Conservation (phyloP, 2,329 filamentous ascomycete species). For the Didymella lethalis region DNA sequence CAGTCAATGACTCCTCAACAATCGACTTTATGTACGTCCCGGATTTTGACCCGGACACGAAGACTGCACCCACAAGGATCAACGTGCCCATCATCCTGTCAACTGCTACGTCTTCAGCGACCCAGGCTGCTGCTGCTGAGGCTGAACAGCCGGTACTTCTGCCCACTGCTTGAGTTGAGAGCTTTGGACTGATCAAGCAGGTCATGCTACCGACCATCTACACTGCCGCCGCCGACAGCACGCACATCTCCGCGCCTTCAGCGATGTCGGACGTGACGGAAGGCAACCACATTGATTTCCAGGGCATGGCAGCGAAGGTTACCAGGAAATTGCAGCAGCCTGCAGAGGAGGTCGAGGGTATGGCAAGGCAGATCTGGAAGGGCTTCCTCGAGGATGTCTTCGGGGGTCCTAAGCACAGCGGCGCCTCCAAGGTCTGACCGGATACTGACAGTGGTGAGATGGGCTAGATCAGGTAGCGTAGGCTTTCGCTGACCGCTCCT, state of each 20-base stretch:
- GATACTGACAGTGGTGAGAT: neutral
- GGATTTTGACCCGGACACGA: conserved; percentile 55
- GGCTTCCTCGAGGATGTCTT: conserved; percentile 61
- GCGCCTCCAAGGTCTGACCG: conserved; percentile 33
- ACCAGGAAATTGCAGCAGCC: conserved; percentile 41
- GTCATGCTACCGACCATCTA: conserved; percentile 66
- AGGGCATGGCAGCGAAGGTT: conserved; percentile 63
- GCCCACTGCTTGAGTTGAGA: conserved; percentile 19
- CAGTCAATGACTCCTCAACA: conserved; percentile 65
- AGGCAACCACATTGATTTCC: conserved; percentile 63
- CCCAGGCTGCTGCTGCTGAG: conserved; percentile 36
- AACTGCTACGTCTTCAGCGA: conserved; percentile 25
- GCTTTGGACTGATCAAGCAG: conserved; percentile 29
- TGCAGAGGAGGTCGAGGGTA: conserved; percentile 53
- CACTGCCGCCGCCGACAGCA: conserved; percentile 59
- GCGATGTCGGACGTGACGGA: conserved; percentile 67
- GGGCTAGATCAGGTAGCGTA: neutral
- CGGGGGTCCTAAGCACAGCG: conserved; percentile 49
- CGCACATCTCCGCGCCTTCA: conserved; percentile 58
- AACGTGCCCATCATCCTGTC: conserved; percentile 60
- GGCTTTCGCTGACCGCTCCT: conserved; percentile 2
- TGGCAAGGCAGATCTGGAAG: conserved; percentile 56
- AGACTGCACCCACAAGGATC: conserved; percentile 46
- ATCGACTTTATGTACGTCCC: conserved; percentile 71
- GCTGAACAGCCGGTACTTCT: conserved; percentile 34